Evolutionary conservation across 768 basidiomycete genomes (phyloP).

Genomic region (Paxillus involutus): DNA sequence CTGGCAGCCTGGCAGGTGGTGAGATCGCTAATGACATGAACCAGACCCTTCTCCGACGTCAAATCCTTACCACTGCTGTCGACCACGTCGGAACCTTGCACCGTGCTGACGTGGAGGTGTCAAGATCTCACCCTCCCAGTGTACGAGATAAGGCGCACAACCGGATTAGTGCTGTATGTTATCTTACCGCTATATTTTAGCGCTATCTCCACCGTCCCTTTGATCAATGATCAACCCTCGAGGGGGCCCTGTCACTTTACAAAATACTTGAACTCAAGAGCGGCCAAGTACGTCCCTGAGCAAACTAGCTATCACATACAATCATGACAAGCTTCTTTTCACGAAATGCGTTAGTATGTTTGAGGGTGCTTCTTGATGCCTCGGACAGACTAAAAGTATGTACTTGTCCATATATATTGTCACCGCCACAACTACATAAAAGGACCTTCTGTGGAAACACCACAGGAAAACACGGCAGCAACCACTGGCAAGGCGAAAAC

Average conservation of each 20-base stretch:
- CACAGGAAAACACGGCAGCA: too few species aligned
- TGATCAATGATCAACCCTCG: neutral
- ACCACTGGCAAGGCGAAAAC: neutral
- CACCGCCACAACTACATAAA: constrained; percentile 16
- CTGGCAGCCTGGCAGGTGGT: too few species aligned
- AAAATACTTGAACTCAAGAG: too few species aligned
- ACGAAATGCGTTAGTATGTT: too few species aligned
- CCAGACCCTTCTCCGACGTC: neutral
- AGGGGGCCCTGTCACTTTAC: neutral
- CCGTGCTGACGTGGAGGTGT: constrained; percentile 23
- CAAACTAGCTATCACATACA: neutral
- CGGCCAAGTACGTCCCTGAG: neutral
- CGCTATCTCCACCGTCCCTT: neutral
- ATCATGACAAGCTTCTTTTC: too few species aligned
- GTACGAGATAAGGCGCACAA: neutral
- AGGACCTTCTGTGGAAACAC: constrained; percentile 1
- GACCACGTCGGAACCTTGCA: constrained; percentile 16
- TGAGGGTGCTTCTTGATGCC: too few species aligned
- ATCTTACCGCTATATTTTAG: neutral
- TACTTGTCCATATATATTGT: constrained; percentile 6
- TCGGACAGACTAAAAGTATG: too few species aligned
- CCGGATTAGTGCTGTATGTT: too few species aligned
- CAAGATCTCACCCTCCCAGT: neutral
- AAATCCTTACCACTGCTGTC: constrained; percentile 23
- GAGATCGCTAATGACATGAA: too few species aligned